A percentile compares a stretch with the other conserved stretches of the same genome.
phyloP scores from a whole-genome alignment of 257 asterid genomes.

The Solanum bulbocastanum region DNA sequence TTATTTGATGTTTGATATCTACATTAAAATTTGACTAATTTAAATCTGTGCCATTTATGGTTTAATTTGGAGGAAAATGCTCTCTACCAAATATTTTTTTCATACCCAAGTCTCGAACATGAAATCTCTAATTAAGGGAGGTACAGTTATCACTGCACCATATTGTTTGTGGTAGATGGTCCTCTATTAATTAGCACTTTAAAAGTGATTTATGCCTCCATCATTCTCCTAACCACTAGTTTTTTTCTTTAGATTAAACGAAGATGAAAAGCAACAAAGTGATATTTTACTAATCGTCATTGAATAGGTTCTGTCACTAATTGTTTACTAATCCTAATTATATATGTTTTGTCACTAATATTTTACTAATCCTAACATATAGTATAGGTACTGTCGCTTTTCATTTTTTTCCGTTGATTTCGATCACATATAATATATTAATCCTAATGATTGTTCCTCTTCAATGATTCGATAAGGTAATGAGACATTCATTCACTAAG shows the following conservation, averaged over 20 bases:
- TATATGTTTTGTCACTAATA: background rate
- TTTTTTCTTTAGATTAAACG: background rate
- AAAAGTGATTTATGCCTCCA: background rate
- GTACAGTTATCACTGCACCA: background rate
- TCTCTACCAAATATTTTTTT: background rate
- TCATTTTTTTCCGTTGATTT: background rate
- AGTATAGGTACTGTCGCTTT: background rate
- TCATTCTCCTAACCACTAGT: background rate
- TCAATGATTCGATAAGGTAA: background rate
- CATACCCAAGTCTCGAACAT: too few species aligned
- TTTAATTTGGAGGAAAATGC: too few species aligned
- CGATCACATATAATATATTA: background rate
- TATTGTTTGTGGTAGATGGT: background rate
- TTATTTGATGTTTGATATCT: background rate
- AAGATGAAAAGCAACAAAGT: background rate
- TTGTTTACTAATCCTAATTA: background rate
- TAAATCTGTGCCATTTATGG: accelerated
- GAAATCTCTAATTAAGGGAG: background rate
- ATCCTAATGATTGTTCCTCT: background rate
- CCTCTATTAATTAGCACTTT: background rate
- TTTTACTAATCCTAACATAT: background rate
- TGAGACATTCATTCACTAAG: background rate
- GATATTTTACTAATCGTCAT: background rate
- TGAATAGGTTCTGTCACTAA: background rate
- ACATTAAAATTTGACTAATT: too few species aligned